Percentiles rank a stretch among this genome's conserved stretches.
phyloP scores from a whole-genome alignment of 768 basidiomycete genomes.

The Tylopilus rubrobrunneus region DNA sequence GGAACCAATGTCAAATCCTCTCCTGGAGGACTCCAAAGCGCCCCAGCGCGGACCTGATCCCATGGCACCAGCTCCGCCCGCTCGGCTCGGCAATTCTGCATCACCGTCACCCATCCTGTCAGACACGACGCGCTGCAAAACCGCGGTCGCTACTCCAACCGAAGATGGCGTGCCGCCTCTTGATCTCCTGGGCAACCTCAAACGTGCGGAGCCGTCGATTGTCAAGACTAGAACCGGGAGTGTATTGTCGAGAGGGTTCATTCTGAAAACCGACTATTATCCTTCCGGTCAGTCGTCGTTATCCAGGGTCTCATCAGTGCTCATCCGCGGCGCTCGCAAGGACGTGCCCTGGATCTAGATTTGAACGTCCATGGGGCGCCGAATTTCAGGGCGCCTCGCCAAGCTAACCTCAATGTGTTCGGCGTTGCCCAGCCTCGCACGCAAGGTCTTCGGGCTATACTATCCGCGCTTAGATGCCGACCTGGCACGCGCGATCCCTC shows the following conservation, averaged over 20 bases:
- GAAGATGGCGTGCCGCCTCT: constrained; percentile 32
- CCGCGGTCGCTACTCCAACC: background rate
- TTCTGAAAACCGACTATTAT: constrained; percentile 91
- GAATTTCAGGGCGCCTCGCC: constrained; percentile 84
- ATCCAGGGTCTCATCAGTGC: background rate
- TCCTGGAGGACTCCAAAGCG: background rate
- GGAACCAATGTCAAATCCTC: background rate
- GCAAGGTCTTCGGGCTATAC: constrained; percentile 84
- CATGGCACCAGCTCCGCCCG: background rate
- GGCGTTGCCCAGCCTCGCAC: constrained; percentile 95
- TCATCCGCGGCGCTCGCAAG: constrained; percentile 35
- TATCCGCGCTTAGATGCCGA: constrained; percentile 77
- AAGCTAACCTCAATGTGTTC: constrained; percentile 83
- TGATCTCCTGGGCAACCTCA: constrained; percentile 60
- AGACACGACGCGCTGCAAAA: constrained; percentile 7
- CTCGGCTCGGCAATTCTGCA: constrained; percentile 6
- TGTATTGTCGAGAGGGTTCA: constrained; percentile 83
- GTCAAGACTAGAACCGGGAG: constrained; percentile 83
- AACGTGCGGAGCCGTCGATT: constrained; percentile 65
- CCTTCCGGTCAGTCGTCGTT: constrained; percentile 54
- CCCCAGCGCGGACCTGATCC: background rate
- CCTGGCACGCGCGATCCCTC: constrained; percentile 61
- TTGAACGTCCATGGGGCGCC: constrained; percentile 92
- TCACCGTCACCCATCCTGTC: constrained; percentile 1
- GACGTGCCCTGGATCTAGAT: constrained; percentile 86